phyloP scores from a whole-genome alignment of 2,329 filamentous ascomycete species.

The Cercospora sesami region DNA sequence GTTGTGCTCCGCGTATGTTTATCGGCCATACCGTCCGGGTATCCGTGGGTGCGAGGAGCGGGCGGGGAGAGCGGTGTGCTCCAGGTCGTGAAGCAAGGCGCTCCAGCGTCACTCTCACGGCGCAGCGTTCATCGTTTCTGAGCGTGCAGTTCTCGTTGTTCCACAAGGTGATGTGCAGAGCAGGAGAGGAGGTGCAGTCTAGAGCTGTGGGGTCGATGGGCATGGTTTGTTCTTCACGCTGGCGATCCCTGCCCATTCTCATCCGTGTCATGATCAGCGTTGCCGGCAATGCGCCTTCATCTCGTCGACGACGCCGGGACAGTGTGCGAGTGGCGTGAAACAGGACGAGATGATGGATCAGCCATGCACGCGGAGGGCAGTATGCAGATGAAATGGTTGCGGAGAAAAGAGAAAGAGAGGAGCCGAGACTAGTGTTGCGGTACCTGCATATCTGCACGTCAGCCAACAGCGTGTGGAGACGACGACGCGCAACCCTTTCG shows the following conservation, averaged over 20 bases:
- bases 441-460: constrained; percentile 7
- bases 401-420: not conserved
- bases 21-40: not conserved
- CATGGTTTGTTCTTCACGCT: not conserved
- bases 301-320: not conserved
- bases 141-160: not conserved
- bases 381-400: not conserved
- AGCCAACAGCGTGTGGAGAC: constrained; percentile 5
- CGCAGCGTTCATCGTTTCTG: not conserved
- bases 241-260: not conserved
- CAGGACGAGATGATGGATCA: not conserved
- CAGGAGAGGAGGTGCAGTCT: not conserved
- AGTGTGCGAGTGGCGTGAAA: not conserved
- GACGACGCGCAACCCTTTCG: constrained; percentile 9
- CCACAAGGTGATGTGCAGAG: not conserved
- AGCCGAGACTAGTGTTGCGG: not conserved
- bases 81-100: not conserved
- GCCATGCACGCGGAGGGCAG: not conserved
- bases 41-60: not conserved
- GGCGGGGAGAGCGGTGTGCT: not conserved
- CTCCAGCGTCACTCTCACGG: not conserved
- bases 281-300: not conserved
- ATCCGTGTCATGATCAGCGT: not conserved
- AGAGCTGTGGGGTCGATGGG: not conserved
- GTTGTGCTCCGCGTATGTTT: not conserved